These are phyloP conservation scores for Monosporozyma aquatica DNA, from an alignment of 805 yeast genomes.

Conservation along the genomic window DNA sequence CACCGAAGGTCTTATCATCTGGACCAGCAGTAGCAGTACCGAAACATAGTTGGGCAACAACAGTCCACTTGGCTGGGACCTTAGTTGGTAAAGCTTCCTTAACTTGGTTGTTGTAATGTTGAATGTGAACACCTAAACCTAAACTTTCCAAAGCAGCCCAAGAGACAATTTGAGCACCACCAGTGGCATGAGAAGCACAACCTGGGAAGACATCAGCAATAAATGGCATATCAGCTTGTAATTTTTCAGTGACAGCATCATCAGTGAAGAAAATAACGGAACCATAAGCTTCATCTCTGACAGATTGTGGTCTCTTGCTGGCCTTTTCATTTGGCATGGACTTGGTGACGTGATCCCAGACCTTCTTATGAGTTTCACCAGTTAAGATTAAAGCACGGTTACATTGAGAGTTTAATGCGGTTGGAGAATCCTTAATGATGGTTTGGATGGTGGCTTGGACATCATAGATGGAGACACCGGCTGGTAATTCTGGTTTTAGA, in stretches of 20 bases:
- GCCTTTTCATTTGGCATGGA: slow-evolving; percentile 32
- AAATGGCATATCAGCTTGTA: slow-evolving; percentile 37
- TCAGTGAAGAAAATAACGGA: slow-evolving; percentile 44
- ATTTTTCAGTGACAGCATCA: slow-evolving; percentile 30
- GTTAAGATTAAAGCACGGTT: slow-evolving; percentile 40
- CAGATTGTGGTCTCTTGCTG: slow-evolving; percentile 36
- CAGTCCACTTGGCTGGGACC: slow-evolving; percentile 37
- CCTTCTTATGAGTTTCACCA: slow-evolving; percentile 37
- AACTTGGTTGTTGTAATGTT: slow-evolving; percentile 43
- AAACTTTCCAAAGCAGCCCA: slow-evolving; percentile 41
- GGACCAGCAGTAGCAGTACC: slow-evolving; percentile 36
- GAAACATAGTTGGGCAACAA: slow-evolving; percentile 43
- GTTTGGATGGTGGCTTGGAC: slow-evolving; percentile 36
- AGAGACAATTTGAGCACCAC: slow-evolving; percentile 42
- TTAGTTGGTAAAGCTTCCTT: slow-evolving; percentile 32
- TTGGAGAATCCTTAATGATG: slow-evolving; percentile 41
- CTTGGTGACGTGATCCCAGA: slow-evolving; percentile 38
- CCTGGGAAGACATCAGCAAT: slow-evolving; percentile 39
- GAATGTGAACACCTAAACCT: slow-evolving; percentile 44
- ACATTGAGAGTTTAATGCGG: slow-evolving; percentile 44
- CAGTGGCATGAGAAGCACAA: slow-evolving; percentile 40
- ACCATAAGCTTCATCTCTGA: slow-evolving; percentile 40
- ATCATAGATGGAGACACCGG: slow-evolving; percentile 32
- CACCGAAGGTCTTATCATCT: slow-evolving; percentile 35
- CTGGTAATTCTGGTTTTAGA: slow-evolving; percentile 37